Evolutionary conservation across 1,139 yeast genomes (phyloP).

Genomic region (Nematodospora anomalae): DNA sequence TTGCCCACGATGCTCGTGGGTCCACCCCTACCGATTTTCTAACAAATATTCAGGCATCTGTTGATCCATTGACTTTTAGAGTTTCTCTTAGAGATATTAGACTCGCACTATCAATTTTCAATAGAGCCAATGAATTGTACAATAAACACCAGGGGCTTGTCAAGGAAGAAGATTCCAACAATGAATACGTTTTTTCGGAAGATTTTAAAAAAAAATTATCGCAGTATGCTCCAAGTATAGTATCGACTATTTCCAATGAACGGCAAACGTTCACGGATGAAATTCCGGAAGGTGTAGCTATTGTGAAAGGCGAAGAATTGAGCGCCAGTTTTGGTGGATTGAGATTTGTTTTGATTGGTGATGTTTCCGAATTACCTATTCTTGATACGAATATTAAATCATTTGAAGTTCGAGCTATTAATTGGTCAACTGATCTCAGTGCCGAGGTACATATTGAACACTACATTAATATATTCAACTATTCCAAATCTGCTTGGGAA

Average conservation of each 20-base stretch:
- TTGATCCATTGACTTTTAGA: slow-evolving; percentile 80
- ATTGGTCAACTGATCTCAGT: slow-evolving; percentile 88
- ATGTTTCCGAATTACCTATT: slow-evolving; percentile 90
- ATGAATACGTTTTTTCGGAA: slow-evolving; percentile 50
- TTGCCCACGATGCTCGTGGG: slow-evolving; percentile 71
- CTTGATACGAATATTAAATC: slow-evolving; percentile 78
- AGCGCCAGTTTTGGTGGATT: slow-evolving; percentile 75
- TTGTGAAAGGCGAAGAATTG: slow-evolving; percentile 71
- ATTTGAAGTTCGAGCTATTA: slow-evolving; percentile 67
- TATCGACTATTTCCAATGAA: slow-evolving; percentile 40
- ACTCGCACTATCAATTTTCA: slow-evolving; percentile 71
- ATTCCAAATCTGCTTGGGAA: slow-evolving; percentile 94
- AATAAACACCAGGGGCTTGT: slow-evolving; percentile 26
- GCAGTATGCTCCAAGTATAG: slow-evolving; percentile 66
- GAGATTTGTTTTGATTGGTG: slow-evolving; percentile 86
- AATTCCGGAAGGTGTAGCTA: slow-evolving; percentile 28
- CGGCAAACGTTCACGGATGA: slow-evolving; percentile 5
- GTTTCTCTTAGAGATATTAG: slow-evolving; percentile 85
- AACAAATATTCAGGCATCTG: slow-evolving; percentile 65
- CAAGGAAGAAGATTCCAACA: slow-evolving; percentile 21
- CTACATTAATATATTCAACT: slow-evolving; percentile 79
- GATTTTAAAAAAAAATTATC: slow-evolving; percentile 60
- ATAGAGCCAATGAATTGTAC: slow-evolving; percentile 65
- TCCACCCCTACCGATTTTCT: slow-evolving; percentile 57
- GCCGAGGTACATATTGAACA: slow-evolving; percentile 72